phyloP scores from a whole-genome alignment of 352 stramenopile genomes.

The Pythium sukuiense region DNA sequence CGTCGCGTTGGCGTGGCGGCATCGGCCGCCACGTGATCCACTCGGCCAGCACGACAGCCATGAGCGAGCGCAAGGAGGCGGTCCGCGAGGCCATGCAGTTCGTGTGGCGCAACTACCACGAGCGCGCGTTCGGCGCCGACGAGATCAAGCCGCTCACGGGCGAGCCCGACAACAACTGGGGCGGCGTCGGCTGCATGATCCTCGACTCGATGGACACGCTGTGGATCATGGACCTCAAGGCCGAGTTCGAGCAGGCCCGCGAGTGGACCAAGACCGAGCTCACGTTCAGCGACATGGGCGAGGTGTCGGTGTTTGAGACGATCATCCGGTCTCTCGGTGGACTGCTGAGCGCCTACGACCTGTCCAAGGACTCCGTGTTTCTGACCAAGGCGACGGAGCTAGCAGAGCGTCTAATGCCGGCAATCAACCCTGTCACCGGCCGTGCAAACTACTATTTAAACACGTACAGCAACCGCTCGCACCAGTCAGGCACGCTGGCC shows the following conservation, averaged over 20 bases:
- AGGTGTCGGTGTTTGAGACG: conserved; percentile 98
- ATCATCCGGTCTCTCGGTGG: conserved; percentile 98
- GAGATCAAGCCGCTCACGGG: conserved; percentile 91
- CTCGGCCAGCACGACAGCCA: conserved; percentile 19
- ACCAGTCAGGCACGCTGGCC: conserved; percentile 41
- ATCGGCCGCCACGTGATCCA: not conserved
- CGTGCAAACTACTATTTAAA: conserved; percentile 91
- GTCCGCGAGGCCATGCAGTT: conserved; percentile 77
- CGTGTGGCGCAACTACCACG: conserved; percentile 90
- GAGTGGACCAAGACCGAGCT: conserved; percentile 84
- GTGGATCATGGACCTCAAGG: conserved; percentile 93
- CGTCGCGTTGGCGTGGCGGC: not conserved
- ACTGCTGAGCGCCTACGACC: conserved; percentile 95
- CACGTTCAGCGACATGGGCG: conserved; percentile 77
- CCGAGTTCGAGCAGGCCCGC: conserved; percentile 90
- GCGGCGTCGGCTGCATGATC: conserved; percentile 88
- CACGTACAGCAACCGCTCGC: conserved; percentile 67
- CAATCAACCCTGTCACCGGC: conserved; percentile 89
- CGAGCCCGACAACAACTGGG: conserved; percentile 74
- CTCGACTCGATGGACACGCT: conserved; percentile 97
- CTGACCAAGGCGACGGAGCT: conserved; percentile 93
- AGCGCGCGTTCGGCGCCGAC: conserved; percentile 95
- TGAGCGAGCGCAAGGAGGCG: conserved; percentile 38
- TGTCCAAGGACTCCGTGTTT: conserved; percentile 87
- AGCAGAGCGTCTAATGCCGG: conserved; percentile 83